Evolutionary conservation across 441 rosid genomes (phyloP).

Genomic region (Gossypium trilobum): DNA sequence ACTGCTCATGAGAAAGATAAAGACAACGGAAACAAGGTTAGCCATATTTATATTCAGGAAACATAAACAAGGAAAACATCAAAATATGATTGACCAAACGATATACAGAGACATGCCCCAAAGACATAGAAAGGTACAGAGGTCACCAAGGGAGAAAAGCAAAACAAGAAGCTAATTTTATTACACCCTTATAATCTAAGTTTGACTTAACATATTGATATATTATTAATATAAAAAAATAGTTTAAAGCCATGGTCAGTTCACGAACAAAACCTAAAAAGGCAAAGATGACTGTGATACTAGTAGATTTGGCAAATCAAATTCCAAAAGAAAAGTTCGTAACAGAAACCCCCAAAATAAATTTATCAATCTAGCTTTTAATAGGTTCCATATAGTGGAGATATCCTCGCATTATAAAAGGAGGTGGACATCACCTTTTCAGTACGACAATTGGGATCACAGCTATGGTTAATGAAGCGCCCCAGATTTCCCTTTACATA

Average conservation of each 20-base stretch:
- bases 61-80: not conserved
- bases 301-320: not conserved
- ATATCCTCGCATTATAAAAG: not conserved
- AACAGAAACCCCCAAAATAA: not conserved
- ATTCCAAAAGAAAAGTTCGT: not conserved
- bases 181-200: not conserved
- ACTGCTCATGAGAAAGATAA: slow-evolving; percentile 42
- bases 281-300: not conserved
- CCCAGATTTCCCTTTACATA: slow-evolving; percentile 93
- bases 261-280: not conserved
- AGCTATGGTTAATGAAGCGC: slow-evolving; percentile 95
- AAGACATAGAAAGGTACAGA: not conserved
- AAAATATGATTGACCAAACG: not conserved
- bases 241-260: not conserved
- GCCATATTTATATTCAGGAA: not conserved
- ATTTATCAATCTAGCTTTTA: not conserved
- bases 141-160: not conserved
- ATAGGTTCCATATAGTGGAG: not conserved
- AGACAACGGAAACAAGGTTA: slow-evolving; percentile 8
- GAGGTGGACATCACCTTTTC: slow-evolving; percentile 50
- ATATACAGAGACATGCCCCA: not conserved
- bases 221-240: not conserved
- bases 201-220: not conserved
- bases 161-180: not conserved
- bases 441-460: slow-evolving; percentile 96